Base-by-base conservation (phyloP, 2,329 filamentous ascomycete species). In the Hysterium pulicare region DNA sequence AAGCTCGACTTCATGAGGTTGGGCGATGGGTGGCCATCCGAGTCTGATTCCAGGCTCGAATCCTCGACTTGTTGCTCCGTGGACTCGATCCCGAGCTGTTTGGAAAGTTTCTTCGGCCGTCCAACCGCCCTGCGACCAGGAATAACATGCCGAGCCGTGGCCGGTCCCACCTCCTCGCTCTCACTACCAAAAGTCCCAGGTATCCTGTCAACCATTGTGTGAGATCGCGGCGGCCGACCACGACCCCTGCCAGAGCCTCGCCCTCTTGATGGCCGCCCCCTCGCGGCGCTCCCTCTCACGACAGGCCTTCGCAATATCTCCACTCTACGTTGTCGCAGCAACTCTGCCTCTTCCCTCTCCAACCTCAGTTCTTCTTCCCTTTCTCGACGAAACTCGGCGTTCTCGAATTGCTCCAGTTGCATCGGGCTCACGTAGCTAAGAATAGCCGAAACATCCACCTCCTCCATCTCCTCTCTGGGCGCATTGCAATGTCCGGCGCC, bases 381-480 rank as follows among this genome's bases (percentile, higher is more conserved):
- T 38, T 63, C 57, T 8, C 54, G 45, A 7, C 40, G 46, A 42
- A 60, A 63, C 42, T 62, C 55, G 33, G 53, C 54, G 28, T 63
- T 62, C 38, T 66, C 62, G 30, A 52, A 66, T 7, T 59, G 48
- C 31, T 64, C 60, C 5, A 64, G 47, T 47, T 66, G 61, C 9
- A 49, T 41, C 5, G 49, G 50, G 1, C 55, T 59, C 3, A 64
- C 59, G 33, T 56, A 63, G 5, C 57, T 40, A 26, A 63, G 36
- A 22, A 66, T 65, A 16, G 53, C 46, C 33, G 52, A 55, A 28
- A 59, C 30, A 33, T 64, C 56, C 11, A 65, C 58, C 7, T 58
- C 44, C 16, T 50, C 40, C 2, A 47, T 41, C 15, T 56, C 55
- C 31, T 40, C 48, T 9, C 31, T 17, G 6, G 23, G 6, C 15